These are phyloP conservation scores for Saccharum officinarum DNA, from an alignment of 176 grass and related monocot genomes.

Conservation along the genomic window DNA sequence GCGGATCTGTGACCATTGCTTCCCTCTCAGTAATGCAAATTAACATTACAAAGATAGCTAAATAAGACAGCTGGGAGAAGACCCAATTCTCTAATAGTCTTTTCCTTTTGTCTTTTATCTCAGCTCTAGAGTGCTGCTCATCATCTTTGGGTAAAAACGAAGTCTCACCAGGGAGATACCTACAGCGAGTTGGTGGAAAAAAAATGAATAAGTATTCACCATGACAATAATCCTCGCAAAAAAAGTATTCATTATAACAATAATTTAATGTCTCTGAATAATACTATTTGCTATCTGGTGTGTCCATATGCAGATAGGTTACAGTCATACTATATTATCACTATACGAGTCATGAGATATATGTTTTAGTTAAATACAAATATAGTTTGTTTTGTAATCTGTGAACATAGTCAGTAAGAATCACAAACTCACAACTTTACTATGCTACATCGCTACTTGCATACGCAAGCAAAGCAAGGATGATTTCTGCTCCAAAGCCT, in stretches of 20 bases:
- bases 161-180: conserved; percentile 68
- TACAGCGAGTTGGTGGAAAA: conserved; percentile 25
- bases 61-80: conserved; percentile 68
- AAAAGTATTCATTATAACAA: not conserved
- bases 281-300: not conserved
- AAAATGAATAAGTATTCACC: not conserved
- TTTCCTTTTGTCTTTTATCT: conserved; percentile 43
- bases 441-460: not conserved
- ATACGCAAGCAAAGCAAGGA: not conserved
- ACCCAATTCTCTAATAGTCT: conserved; percentile 49
- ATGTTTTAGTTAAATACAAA: not conserved
- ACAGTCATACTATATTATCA: conserved; percentile 5
- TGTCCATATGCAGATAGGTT: not conserved
- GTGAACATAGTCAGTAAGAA: not conserved
- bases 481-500: not conserved
- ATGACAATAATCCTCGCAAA: not conserved
- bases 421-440: not conserved
- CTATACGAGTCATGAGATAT: not conserved
- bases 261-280: not conserved
- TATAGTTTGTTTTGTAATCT: not conserved
- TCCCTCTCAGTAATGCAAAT: conserved; percentile 65
- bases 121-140: not conserved
- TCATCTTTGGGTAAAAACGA: conserved; percentile 42
- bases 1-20: conserved; percentile 45
- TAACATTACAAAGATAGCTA: conserved; percentile 55